phyloP scores from a whole-genome alignment of 768 basidiomycete species.

The Cyclocybe aegerita region DNA sequence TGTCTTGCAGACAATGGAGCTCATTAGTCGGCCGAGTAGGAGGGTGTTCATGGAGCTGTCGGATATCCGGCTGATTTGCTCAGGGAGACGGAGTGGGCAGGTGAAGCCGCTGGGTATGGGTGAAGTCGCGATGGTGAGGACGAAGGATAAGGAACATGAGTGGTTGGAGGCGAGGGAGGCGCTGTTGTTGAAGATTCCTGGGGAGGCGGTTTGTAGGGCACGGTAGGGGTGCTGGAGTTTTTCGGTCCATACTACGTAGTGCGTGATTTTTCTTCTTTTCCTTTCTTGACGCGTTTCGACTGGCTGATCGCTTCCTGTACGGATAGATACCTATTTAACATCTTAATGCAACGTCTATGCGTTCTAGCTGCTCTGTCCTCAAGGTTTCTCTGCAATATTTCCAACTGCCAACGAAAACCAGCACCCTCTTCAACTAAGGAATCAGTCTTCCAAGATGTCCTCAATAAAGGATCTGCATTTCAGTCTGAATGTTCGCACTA shows the following conservation, averaged over 20 bases:
- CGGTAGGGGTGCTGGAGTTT: conserved; percentile 24
- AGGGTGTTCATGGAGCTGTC: conserved; percentile 70
- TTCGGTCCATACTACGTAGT: neutral
- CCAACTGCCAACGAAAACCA: too few relatives aligned
- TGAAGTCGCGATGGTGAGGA: conserved; percentile 86
- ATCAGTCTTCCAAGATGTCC: too few relatives aligned
- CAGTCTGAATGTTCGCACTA: too few relatives aligned
- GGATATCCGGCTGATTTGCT: conserved; percentile 78
- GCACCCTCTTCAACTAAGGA: too few relatives aligned
- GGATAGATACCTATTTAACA: too few relatives aligned
- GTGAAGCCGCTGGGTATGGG: conserved; percentile 88
- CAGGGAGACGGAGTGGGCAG: conserved; percentile 74
- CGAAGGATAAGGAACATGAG: conserved; percentile 66
- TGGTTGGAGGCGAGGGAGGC: conserved; percentile 96
- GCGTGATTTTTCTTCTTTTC: neutral
- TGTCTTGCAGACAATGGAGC: conserved; percentile 74
- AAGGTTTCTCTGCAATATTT: too few relatives aligned
- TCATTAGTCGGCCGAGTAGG: conserved; percentile 84
- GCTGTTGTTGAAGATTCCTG: conserved; percentile 68
- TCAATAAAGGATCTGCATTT: too few relatives aligned
- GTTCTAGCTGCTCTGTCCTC: too few relatives aligned
- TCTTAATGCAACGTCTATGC: too few relatives aligned
- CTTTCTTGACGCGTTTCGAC: too few relatives aligned
- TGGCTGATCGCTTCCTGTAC: too few relatives aligned
- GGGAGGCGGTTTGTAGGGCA: conserved; percentile 88